Percentiles rank a stretch among this genome's conserved stretches.
Conservation (phyloP, 176 grass and related monocot genomes). For the Avena insularis region DNA sequence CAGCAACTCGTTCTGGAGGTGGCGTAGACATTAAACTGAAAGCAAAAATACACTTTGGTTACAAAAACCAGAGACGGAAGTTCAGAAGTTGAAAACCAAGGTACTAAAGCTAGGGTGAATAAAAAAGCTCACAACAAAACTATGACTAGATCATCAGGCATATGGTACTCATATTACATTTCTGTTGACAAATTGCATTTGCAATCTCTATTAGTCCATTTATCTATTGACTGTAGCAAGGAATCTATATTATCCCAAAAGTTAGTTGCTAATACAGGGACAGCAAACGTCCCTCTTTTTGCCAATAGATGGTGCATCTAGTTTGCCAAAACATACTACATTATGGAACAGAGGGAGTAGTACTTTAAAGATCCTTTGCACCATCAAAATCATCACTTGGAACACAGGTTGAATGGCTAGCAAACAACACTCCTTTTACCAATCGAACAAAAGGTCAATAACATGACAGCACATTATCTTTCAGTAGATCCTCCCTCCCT, state of each 20-base stretch:
- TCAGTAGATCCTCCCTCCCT: too few species aligned
- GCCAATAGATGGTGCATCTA: not conserved
- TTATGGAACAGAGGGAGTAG: too few species aligned
- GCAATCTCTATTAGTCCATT: constrained; percentile 2
- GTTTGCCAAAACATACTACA: too few species aligned
- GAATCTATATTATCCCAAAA: not conserved
- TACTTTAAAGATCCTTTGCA: not conserved
- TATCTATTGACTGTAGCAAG: constrained; percentile 5
- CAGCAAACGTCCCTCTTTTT: not conserved
- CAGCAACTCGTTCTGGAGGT: constrained; percentile 90
- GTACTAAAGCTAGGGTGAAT: constrained; percentile 30
- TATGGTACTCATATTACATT: not conserved
- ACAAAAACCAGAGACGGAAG: constrained; percentile 12
- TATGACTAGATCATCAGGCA: constrained; percentile 14
- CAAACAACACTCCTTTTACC: not conserved
- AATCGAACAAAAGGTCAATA: constrained; percentile 14
- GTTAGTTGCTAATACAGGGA: not conserved
- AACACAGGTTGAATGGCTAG: not conserved
- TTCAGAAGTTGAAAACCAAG: constrained; percentile 32
- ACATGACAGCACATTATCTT: not conserved
- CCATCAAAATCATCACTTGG: constrained; percentile 1
- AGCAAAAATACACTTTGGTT: constrained; percentile 36
- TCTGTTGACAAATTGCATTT: constrained; percentile 3
- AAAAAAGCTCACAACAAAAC: constrained; percentile 17
- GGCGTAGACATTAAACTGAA: constrained; percentile 97